phyloP scores from a whole-genome alignment of 2,329 filamentous ascomycete species.

The Aspergillus fructus region DNA sequence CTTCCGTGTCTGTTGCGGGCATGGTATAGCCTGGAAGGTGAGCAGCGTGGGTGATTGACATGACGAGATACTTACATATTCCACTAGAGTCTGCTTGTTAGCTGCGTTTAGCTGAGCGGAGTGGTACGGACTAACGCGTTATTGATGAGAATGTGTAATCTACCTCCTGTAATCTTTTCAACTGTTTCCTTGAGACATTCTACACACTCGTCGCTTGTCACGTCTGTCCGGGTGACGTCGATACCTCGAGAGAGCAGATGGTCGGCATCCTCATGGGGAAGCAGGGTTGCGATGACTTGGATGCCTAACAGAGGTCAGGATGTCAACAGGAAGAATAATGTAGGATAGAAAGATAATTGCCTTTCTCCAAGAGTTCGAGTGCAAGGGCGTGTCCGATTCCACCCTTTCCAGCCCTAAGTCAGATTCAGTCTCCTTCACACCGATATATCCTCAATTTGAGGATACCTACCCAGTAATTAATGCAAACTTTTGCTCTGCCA shows the following conservation, averaged over 20 bases:
- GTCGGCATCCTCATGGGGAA: background rate
- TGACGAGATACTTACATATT: background rate
- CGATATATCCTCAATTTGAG: no score
- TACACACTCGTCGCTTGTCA: background rate
- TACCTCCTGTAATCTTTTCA: background rate
- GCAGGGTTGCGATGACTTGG: background rate
- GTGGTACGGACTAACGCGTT: background rate
- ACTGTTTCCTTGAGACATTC: background rate
- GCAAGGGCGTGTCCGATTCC: conserved; percentile 9
- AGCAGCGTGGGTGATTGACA: no score
- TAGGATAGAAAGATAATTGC: background rate
- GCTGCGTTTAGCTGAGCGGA: background rate
- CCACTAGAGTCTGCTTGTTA: background rate
- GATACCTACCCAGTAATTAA: conserved; percentile 1
- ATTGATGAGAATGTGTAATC: background rate
- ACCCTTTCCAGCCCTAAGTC: background rate
- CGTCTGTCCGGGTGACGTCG: background rate
- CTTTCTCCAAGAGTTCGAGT: background rate
- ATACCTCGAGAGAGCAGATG: background rate
- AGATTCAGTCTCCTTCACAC: background rate
- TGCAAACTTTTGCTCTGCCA: background rate
- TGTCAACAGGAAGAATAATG: background rate
- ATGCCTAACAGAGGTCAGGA: background rate
- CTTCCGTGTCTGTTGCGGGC: background rate
- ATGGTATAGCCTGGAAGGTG: background rate